A percentile compares a stretch with the other conserved stretches of the same genome.
Conservation (phyloP, 495 filamentous ascomycete genomes). For the Apiosordaria backusii region DNA sequence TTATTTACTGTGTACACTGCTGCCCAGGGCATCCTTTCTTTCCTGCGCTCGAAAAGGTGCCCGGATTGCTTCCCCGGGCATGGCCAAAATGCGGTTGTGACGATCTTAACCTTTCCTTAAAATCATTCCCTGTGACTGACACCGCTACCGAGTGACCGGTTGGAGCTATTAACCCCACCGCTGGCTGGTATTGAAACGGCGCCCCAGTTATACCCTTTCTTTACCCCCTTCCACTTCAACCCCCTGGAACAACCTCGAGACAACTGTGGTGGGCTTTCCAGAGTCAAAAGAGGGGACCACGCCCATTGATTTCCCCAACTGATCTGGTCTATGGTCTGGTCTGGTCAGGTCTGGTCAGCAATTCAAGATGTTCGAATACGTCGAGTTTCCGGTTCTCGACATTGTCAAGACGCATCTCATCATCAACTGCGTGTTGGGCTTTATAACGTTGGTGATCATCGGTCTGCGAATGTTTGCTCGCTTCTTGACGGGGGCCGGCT, state of each 20-base stretch:
- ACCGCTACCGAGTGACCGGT: background rate
- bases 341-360: background rate
- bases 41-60: background rate
- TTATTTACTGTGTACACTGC: no score
- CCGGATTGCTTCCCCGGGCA: background rate
- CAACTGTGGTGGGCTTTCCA: background rate
- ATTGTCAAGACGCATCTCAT: slow-evolving; percentile 22
- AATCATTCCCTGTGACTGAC: background rate
- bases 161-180: background rate
- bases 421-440: slow-evolving; percentile 22
- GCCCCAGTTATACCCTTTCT: background rate
- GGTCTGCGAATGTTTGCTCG: slow-evolving; percentile 21
- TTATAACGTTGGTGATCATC: slow-evolving; percentile 16
- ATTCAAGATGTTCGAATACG: slow-evolving; percentile 7
- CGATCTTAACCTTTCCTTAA: background rate
- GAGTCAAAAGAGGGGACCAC: background rate
- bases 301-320: background rate
- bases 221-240: background rate
- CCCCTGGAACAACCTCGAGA: background rate
- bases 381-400: slow-evolving; percentile 14
- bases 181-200: background rate
- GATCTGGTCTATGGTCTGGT: no score
- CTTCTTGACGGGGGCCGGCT: slow-evolving; percentile 18
- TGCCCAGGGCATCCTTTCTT: background rate
- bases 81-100: background rate